These are phyloP conservation scores for Suillus weaverae DNA, from an alignment of 768 basidiomycete genomes.

Conservation along the genomic window DNA sequence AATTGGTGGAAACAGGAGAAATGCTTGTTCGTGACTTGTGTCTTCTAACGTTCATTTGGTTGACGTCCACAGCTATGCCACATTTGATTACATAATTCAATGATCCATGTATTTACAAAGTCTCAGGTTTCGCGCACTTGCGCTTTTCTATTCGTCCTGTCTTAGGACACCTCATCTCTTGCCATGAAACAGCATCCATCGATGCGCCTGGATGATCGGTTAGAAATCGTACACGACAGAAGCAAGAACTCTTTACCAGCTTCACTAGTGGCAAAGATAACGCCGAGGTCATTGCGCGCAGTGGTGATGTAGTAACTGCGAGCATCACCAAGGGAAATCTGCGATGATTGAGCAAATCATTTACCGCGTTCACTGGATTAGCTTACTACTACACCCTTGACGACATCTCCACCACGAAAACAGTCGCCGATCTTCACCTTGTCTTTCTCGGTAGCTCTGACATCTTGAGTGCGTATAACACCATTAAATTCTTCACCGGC, in stretches of 20 bases:
- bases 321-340: constrained; percentile 93
- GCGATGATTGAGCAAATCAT: constrained; percentile 10
- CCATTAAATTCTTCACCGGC: constrained; percentile 87
- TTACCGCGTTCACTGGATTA: not conserved
- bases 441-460: constrained; percentile 88
- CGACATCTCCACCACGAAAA: constrained; percentile 89
- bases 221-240: not conserved
- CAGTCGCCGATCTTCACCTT: constrained; percentile 87
- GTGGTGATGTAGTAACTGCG: constrained; percentile 92
- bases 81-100: constrained; percentile 9
- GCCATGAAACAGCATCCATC: constrained; percentile 87
- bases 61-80: constrained; percentile 4
- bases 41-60: not conserved
- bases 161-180: constrained; percentile 86
- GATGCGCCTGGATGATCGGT: constrained; percentile 55
- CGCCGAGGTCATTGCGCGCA: constrained; percentile 86
- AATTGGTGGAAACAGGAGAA: constrained; percentile 16
- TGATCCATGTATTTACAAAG: constrained; percentile 38
- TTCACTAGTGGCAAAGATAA: constrained; percentile 88
- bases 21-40: not conserved
- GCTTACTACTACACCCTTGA: constrained; percentile 82
- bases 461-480: constrained; percentile 85
- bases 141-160: constrained; percentile 79
- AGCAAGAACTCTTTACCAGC: constrained; percentile 50
- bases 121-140: constrained; percentile 86